These are phyloP conservation scores for Passiflora organensis DNA, from an alignment of 345 rosid species.

Conservation along the genomic window DNA sequence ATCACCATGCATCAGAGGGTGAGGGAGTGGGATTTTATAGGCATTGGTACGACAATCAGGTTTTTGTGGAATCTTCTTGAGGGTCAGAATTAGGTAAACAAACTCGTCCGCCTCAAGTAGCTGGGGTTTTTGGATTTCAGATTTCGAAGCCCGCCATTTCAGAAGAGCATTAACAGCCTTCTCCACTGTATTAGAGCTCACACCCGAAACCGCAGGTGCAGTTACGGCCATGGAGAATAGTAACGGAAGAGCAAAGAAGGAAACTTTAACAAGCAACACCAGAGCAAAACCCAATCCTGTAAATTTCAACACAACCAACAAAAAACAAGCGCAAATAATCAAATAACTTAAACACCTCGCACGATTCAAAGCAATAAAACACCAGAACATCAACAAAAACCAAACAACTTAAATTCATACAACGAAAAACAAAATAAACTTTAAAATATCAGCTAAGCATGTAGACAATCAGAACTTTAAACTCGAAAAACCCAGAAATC, in stretches of 20 bases:
- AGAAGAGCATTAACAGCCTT: conserved; percentile 44
- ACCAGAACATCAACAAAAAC: no score
- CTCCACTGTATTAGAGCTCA: conserved; percentile 32
- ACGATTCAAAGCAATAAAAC: no score
- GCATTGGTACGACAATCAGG: conserved; percentile 41
- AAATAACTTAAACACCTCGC: no score
- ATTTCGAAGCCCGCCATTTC: conserved; percentile 47
- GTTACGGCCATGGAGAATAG: conserved; percentile 4
- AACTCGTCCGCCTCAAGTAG: conserved; percentile 68
- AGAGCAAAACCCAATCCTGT: no score
- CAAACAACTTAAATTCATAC: no score
- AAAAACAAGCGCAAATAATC: no score
- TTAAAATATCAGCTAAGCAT: no score
- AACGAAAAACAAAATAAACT: no score
- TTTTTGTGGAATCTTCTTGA: conserved; percentile 61
- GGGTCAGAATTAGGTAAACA: conserved; percentile 47
- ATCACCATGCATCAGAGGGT: conserved; percentile 34
- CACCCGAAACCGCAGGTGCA: conserved; percentile 15
- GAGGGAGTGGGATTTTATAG: conserved; percentile 46
- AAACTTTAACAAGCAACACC: no score
- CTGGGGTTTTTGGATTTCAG: conserved; percentile 47
- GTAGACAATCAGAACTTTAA: no score
- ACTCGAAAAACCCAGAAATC: no score
- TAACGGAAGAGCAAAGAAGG: background rate
- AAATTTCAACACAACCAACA: no score